Percentiles rank a stretch among this genome's conserved stretches.
These are phyloP conservation scores for Tylopilus balloui DNA, from an alignment of 768 basidiomycete species.

Conservation along the genomic window DNA sequence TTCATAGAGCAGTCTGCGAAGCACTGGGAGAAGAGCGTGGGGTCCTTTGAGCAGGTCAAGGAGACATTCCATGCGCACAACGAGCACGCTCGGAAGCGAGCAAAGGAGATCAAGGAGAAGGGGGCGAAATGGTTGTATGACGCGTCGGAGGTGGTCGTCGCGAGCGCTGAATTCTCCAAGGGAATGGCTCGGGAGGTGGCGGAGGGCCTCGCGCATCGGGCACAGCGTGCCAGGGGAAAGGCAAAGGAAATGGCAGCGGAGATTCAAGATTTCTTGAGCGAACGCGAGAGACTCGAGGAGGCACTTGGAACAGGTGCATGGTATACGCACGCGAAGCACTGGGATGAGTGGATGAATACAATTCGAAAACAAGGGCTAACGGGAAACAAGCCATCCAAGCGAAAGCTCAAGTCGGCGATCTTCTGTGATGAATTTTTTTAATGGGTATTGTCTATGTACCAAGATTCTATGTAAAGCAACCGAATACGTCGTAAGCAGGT, in stretches of 20 bases:
- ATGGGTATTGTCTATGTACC: constrained; percentile 17
- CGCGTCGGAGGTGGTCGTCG: constrained; percentile 40
- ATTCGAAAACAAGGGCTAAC: constrained; percentile 5
- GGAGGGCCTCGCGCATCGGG: constrained; percentile 34
- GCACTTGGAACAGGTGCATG: constrained; percentile 12
- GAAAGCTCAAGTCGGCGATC: constrained; percentile 8
- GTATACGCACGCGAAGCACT: constrained; percentile 16
- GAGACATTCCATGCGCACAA: constrained; percentile 48
- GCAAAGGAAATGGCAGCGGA: constrained; percentile 42
- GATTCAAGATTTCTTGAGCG: constrained; percentile 23
- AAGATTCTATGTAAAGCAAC: constrained; percentile 16
- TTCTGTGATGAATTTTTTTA: constrained; percentile 8
- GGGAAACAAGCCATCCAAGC: constrained; percentile 12
- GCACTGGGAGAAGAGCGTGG: constrained; percentile 28
- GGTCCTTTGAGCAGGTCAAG: constrained; percentile 36
- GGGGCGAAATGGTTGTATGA: constrained; percentile 44
- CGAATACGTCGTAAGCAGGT: constrained; percentile 9
- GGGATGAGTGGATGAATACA: constrained; percentile 18
- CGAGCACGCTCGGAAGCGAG: constrained; percentile 48
- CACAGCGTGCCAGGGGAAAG: constrained; percentile 40
- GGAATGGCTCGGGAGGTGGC: constrained; percentile 40
- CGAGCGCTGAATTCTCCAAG: constrained; percentile 41
- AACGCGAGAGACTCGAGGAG: constrained; percentile 20
- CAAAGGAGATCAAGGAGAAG: constrained; percentile 47
- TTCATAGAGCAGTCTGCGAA: constrained; percentile 44